Evolutionary conservation across 2,329 filamentous ascomycete genomes (phyloP).

Genomic region (Diaporthe aspalathi): DNA sequence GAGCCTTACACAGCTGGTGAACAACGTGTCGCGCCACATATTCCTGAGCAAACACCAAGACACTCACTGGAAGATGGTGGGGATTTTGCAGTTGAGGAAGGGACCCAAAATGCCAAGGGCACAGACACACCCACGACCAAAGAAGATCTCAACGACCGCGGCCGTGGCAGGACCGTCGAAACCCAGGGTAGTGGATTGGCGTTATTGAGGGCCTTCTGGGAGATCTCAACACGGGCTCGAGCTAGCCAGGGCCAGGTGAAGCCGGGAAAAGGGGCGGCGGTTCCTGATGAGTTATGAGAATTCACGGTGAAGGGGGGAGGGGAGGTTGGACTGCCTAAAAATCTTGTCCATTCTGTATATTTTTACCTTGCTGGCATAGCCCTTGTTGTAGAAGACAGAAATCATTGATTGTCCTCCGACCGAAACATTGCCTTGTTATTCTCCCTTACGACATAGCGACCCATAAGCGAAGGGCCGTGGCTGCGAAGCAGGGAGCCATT

Average conservation of each 20-base stretch:
- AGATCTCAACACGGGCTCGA: conserved; percentile 32
- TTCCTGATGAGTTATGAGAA: conserved; percentile 26
- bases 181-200: conserved; percentile 39
- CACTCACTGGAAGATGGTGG: not conserved
- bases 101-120: not conserved
- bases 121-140: not conserved
- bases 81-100: not conserved
- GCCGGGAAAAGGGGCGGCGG: not conserved
- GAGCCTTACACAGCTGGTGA: conserved; percentile 2
- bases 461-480: too few relatives aligned
- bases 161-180: conserved; percentile 39
- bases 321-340: not conserved
- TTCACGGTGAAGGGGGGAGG: not conserved
- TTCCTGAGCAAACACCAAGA: not conserved
- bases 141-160: conserved; percentile 37
- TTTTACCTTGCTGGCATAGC: not conserved
- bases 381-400: not conserved
- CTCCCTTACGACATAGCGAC: too few relatives aligned
- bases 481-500: not conserved
- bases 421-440: too few relatives aligned
- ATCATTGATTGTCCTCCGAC: not conserved
- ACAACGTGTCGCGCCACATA: not conserved
- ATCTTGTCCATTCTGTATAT: not conserved
- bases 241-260: not conserved
- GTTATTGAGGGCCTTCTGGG: conserved; percentile 37